These are phyloP conservation scores for Hypomontagnella submonticulosa DNA, from an alignment of 495 filamentous ascomycete genomes.

Conservation along the genomic window DNA sequence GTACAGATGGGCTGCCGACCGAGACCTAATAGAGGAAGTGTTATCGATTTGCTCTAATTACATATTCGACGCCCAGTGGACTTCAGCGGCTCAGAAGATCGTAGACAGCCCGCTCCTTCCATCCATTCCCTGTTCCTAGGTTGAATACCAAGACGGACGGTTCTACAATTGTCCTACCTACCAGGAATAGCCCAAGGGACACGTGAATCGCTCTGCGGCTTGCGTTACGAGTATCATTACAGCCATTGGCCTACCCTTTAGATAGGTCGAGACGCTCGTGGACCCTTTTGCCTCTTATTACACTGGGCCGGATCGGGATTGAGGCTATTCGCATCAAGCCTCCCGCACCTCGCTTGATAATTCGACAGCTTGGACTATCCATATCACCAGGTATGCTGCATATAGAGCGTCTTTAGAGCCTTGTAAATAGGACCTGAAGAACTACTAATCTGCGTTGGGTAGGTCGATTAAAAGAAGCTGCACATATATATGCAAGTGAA, in stretches of 20 bases:
- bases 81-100: conserved; percentile 2
- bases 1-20: conserved; percentile 16
- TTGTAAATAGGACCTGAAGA: conserved; percentile 4
- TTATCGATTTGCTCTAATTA: conserved; percentile 13
- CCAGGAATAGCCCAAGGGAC: conserved; percentile 8
- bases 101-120: background rate
- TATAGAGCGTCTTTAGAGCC: conserved; percentile 12
- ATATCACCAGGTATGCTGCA: conserved; percentile 28
- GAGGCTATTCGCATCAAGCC: conserved; percentile 35
- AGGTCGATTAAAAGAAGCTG: conserved; percentile 16
- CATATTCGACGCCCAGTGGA: conserved; percentile 15
- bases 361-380: conserved; percentile 17
- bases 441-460: conserved; percentile 27
- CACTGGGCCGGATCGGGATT: conserved; percentile 23
- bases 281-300: conserved; percentile 8
- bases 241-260: conserved; percentile 1
- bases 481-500: conserved; percentile 21
- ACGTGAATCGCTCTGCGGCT: conserved; percentile 15
- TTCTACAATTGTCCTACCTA: conserved; percentile 17
- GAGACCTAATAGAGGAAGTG: conserved; percentile 17
- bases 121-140: background rate
- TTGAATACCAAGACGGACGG: conserved; percentile 1
- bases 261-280: background rate
- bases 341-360: conserved; percentile 7
- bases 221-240: background rate